Base-by-base conservation (phyloP, 352 stramenopile genomes). In the Aphanomyces cochlioides region DNA sequence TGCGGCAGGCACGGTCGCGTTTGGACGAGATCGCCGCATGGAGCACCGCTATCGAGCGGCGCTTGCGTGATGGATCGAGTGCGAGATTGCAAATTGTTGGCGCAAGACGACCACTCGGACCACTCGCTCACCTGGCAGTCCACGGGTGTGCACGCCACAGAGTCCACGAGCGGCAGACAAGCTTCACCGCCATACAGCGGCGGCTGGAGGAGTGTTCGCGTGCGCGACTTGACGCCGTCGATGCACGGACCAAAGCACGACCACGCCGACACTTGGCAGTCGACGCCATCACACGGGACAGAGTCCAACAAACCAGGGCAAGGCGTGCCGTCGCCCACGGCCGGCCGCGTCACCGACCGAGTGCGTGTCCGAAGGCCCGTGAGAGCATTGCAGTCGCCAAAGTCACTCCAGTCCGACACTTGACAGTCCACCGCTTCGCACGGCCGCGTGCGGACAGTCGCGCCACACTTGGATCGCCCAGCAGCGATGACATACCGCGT, bases 251-350 rank as follows among this genome's bases (percentile, higher is more conserved):
- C 80, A 67, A 78, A 88, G 0, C 69, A 47, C 1, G 70, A 76
- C 83, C 81, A 89, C 3, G 67, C 64, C 28, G 75, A 78, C 19
- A 85, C 74, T 3, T 66, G 59, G 59, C 83, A 91, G 66, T 89
- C 60, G 3, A 87, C 74, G 1, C 77, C 77, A 8, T 83, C 72
- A 12, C 83, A 91, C 4, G 63, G 43, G 8, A 74, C 66, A 8
- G 72, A 68, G 47, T 91, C 77, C 0, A 64, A 61, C 56, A 88
- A 57, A 0, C 28, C 15, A 3, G 77, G 79, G 28, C 83, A 91
- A 0, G 69, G 57, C 0, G 66, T 63, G 13, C 83, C 83, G 43
- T 77, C 79, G 47, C 79, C 83, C 17, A 71, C 47, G 3, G 75
- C 60, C 2, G 69, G 34, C 0, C 47, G 66, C 0, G 73, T 76